Evolutionary conservation across 1,139 yeast genomes (phyloP).

Genomic region (Meyerozyma carpophila): DNA sequence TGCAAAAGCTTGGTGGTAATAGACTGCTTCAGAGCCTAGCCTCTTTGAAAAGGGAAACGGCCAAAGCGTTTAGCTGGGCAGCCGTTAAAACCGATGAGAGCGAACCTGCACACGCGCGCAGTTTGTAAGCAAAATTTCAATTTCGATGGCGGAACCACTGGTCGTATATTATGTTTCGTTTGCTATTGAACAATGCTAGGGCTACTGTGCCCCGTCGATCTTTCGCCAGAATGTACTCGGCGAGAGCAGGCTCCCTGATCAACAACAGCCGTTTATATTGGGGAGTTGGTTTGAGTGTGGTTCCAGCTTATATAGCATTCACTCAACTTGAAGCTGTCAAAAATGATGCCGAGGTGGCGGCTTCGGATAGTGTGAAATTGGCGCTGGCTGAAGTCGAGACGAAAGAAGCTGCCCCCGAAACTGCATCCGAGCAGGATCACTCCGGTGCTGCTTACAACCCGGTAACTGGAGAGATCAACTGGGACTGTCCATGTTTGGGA

Average conservation of each 20-base stretch:
- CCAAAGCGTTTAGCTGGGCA: background rate
- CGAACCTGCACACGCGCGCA: background rate
- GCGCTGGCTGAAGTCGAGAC: background rate
- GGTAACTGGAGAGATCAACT: conserved; percentile 97
- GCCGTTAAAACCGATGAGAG: background rate
- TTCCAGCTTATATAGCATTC: background rate
- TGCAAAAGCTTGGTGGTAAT: no score
- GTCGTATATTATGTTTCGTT: background rate
- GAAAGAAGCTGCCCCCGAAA: background rate
- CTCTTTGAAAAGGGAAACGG: background rate
- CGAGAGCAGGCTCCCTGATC: background rate
- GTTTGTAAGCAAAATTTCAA: background rate
- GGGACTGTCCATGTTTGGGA: conserved; percentile 99
- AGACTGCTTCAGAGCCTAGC: no score
- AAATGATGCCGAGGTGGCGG: background rate
- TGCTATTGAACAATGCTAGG: background rate
- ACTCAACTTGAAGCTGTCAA: background rate
- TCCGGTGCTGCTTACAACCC: conserved; percentile 81
- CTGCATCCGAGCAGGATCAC: conserved; percentile 22
- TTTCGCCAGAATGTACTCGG: background rate
- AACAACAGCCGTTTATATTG: background rate
- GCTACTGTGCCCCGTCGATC: background rate
- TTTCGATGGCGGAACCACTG: background rate
- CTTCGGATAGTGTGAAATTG: background rate
- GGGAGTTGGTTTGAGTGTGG: background rate